Base-by-base conservation (phyloP, 768 basidiomycete species). In the Cystobasidium ongulense region DNA sequence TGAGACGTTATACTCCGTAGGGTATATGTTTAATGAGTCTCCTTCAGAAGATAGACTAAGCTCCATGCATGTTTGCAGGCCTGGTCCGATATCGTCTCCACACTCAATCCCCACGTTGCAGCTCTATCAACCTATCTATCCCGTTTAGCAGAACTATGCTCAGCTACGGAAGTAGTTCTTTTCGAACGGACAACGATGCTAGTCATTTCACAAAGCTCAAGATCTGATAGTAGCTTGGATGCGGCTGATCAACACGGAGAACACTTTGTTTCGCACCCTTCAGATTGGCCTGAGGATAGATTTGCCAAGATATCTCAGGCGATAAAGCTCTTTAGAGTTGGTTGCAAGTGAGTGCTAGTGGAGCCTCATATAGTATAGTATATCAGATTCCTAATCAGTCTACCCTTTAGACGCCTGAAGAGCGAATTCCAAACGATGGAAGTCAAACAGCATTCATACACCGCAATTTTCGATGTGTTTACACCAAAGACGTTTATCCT, bases 171-270 rank as follows among this genome's bases (percentile, higher is more conserved):
- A 81, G 91, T 92, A 72, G 88, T 98, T 78, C 86, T 97, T 46
- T 98, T 99, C 78, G 96, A 99, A 80, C 89, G 91, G 64, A 94
- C 93, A 10, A 98, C 96, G 36, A 98, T 98, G 83, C 89, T 99
- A 67, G 94, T 99, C 77, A 93, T 99, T 76, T 92, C 78, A 74
- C 62, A 78, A 75, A 8, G 72, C 59, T 8, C 70, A 70, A 61
- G 74, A 27, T n/a, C 75, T 21, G 66, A 70, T 17, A 36, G 18
- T 15, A 43, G 38, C 38, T 36, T 43, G 35, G 38, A 64, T 27
- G 63, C 35, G 11, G 63, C 35, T 35, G 63, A 64, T 17, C 27
- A 64, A 38, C 11, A 43, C 8, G 63, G 41, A 43, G 63, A 64
- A 36, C 63, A 59, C 11, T 59, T 59, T 35, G 57, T 59, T 13